These are phyloP conservation scores for Orbilia oligospora DNA, from an alignment of 2,329 filamentous ascomycete genomes.

Conservation along the genomic window DNA sequence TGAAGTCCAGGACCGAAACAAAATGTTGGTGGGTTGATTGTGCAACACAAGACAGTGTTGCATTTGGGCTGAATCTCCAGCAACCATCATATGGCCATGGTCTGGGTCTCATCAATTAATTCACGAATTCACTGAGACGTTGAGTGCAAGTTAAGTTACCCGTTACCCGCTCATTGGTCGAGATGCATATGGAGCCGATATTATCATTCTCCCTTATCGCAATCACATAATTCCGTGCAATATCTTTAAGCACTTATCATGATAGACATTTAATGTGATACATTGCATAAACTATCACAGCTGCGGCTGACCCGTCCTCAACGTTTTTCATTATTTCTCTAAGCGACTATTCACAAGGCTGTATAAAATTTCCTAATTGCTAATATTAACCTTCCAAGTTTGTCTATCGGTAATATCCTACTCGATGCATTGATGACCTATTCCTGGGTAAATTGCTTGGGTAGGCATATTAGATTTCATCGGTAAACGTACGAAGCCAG, in stretches of 20 bases:
- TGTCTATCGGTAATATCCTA: not conserved
- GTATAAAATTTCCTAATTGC: not conserved
- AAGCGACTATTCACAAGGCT: constrained; percentile 17
- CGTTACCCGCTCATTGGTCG: not conserved
- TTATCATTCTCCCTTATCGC: constrained; percentile 14
- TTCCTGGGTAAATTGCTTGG: no score
- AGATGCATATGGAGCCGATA: not conserved
- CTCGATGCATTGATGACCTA: not conserved
- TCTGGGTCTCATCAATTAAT: no score
- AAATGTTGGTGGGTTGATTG: constrained; percentile 32
- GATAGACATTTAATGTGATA: no score
- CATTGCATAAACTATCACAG: constrained; percentile 37
- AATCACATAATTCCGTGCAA: not conserved
- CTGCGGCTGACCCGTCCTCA: constrained; percentile 52
- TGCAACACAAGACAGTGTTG: constrained; percentile 52
- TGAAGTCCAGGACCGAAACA: constrained; percentile 7
- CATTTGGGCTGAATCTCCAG: constrained; percentile 29
- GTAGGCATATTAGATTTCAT: no score
- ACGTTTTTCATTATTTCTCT: not conserved
- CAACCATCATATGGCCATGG: no score
- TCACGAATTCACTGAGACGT: not conserved
- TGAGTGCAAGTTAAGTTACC: not conserved
- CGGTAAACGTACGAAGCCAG: no score
- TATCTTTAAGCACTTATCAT: no score
- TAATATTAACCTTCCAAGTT: not conserved